Conservation (phyloP, 179 eudicot genomes). For the Spinacia oleracea region DNA sequence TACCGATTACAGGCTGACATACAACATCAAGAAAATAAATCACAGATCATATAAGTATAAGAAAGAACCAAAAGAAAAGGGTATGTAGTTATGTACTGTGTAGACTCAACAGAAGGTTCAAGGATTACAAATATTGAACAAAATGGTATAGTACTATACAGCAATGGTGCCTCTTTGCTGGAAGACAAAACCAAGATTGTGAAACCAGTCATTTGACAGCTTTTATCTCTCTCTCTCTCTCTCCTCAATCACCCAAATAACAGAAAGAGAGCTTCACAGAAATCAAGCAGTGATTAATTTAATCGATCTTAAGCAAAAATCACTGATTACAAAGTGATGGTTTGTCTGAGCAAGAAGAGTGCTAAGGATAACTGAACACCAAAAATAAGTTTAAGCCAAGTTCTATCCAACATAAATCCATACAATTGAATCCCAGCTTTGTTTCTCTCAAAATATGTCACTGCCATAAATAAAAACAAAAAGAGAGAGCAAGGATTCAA, state of each 20-base stretch:
- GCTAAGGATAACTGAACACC: conserved; percentile 75
- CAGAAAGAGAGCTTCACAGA: background rate
- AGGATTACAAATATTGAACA: background rate
- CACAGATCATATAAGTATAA: background rate
- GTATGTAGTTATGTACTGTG: no score
- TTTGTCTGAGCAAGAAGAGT: conserved; percentile 89
- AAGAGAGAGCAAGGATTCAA: background rate
- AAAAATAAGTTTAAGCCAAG: conserved; percentile 74
- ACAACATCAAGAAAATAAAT: background rate
- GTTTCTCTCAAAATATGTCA: conserved; percentile 86
- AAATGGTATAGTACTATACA: background rate
- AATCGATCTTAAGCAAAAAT: background rate
- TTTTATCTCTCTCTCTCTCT: background rate
- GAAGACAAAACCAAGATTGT: background rate
- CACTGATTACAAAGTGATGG: conserved; percentile 54
- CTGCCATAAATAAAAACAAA: conserved; percentile 35
- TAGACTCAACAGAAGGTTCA: background rate
- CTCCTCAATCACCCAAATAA: background rate
- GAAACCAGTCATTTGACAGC: background rate
- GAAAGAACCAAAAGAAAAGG: background rate
- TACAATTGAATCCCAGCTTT: conserved; percentile 82
- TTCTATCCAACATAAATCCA: conserved; percentile 84
- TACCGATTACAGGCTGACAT: background rate
- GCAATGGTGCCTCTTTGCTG: background rate
- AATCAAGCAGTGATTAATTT: background rate